phyloP scores from a whole-genome alignment of 345 rosid species.

The Citrus maxima region DNA sequence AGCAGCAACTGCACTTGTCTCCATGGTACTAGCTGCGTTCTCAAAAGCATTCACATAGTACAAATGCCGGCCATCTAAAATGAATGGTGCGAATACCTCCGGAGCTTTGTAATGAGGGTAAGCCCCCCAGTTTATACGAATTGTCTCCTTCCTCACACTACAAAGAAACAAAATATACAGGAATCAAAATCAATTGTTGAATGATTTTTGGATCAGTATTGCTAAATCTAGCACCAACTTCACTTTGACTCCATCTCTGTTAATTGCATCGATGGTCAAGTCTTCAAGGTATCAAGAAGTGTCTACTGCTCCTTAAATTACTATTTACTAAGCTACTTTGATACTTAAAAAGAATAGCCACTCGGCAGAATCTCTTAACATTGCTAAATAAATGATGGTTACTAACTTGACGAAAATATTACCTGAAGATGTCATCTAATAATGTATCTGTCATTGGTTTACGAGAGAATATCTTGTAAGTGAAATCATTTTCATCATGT shows the following conservation, averaged over 20 bases:
- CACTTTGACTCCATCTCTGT: background rate
- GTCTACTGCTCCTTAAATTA: background rate
- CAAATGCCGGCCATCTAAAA: constrained; percentile 69
- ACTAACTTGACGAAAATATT: background rate
- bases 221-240: background rate
- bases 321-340: too few species aligned
- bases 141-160: constrained; percentile 63
- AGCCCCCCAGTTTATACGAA: constrained; percentile 88
- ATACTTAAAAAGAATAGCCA: background rate
- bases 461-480: constrained; percentile 82
- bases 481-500: constrained; percentile 47
- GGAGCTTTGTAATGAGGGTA: constrained; percentile 88
- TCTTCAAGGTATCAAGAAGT: background rate
- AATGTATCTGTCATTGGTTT: constrained; percentile 53
- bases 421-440: constrained; percentile 85
- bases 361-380: background rate
- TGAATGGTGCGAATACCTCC: constrained; percentile 80
- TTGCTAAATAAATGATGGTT: background rate
- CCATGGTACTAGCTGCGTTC: constrained; percentile 94
- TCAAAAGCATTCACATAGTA: constrained; percentile 93
- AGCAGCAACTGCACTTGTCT: constrained; percentile 88
- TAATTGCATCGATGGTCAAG: background rate
- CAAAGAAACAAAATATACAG: constrained; percentile 7
- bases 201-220: background rate
- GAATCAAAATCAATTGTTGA: constrained; percentile 5